A percentile compares a stretch with the other conserved stretches of the same genome.
Evolutionary conservation across 2,329 filamentous ascomycete species (phyloP).

Genomic region (Cadophora gregata): DNA sequence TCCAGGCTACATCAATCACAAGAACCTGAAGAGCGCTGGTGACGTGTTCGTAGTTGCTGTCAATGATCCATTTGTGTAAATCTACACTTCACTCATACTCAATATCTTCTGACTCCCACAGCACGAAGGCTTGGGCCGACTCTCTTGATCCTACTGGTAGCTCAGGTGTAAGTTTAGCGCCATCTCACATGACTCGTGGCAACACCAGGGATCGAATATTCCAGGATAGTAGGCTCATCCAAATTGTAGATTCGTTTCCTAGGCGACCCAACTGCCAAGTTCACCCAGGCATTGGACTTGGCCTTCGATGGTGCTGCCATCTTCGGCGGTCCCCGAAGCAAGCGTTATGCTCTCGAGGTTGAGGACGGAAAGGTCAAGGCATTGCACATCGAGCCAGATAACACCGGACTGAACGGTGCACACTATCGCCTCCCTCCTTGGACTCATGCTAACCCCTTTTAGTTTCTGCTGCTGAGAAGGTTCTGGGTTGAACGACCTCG

Average conservation of each 20-base stretch:
- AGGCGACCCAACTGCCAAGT: constrained; percentile 78
- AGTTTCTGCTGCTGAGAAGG: constrained; percentile 57
- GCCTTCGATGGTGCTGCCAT: constrained; percentile 79
- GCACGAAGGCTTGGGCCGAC: constrained; percentile 89
- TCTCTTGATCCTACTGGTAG: constrained; percentile 75
- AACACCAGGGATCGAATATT: too few relatives aligned
- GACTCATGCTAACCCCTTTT: constrained; percentile 22
- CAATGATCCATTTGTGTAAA: constrained; percentile 94
- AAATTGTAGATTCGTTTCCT: constrained; percentile 81
- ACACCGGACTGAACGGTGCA: constrained; percentile 78
- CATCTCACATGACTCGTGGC: background rate
- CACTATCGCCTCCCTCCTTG: background rate
- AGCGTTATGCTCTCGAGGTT: constrained; percentile 85
- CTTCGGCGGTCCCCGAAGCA: constrained; percentile 83
- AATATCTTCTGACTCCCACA: constrained; percentile 44
- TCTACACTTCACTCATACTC: constrained; percentile 27
- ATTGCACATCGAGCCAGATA: constrained; percentile 85
- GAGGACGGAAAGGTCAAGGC: constrained; percentile 86
- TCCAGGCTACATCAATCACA: constrained; percentile 83
- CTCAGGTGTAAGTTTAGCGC: constrained; percentile 70
- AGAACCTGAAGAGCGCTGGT: constrained; percentile 78
- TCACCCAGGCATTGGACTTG: constrained; percentile 84
- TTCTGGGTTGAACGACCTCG: constrained; percentile 46
- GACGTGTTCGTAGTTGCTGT: constrained; percentile 89
- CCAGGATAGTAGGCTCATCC: background rate